Percentiles rank a stretch among this genome's conserved stretches.
Evolutionary conservation across 257 asterid species (phyloP).

Genomic region (Nicotiana otophora): DNA sequence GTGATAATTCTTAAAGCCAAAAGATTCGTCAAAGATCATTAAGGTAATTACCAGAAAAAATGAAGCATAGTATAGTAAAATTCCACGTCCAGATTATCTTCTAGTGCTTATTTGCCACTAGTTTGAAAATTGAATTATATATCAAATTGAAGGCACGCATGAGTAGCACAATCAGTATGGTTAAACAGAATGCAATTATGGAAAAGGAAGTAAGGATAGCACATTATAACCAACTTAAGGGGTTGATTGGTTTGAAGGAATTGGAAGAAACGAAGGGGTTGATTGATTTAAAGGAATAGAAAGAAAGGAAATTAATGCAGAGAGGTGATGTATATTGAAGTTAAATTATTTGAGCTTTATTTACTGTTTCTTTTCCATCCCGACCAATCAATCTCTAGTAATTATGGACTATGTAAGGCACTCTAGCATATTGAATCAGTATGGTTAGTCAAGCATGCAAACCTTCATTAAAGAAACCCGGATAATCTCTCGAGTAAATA

Average conservation of each 20-base stretch:
- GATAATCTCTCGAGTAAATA: background rate
- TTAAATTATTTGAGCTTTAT: background rate
- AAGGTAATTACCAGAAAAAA: background rate
- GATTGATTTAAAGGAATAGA: background rate
- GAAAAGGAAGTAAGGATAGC: background rate
- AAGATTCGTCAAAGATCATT: background rate
- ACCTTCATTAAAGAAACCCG: background rate
- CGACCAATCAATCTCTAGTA: background rate
- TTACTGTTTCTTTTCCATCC: background rate
- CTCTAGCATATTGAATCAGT: background rate
- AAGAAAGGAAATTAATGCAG: background rate
- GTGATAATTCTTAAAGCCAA: background rate
- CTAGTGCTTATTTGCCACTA: background rate
- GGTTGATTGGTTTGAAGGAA: background rate
- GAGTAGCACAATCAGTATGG: background rate
- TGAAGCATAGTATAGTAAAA: background rate
- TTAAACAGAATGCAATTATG: background rate
- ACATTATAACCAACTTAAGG: background rate
- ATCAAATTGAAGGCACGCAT: background rate
- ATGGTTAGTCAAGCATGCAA: background rate
- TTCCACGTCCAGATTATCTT: background rate
- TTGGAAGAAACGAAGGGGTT: background rate
- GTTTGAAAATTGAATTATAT: background rate
- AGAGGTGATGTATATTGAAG: background rate
- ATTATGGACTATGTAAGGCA: background rate